Percentiles rank a stretch among this genome's conserved stretches.
These are phyloP conservation scores for Pythium biforme DNA, from an alignment of 352 stramenopile species.

Conservation along the genomic window DNA sequence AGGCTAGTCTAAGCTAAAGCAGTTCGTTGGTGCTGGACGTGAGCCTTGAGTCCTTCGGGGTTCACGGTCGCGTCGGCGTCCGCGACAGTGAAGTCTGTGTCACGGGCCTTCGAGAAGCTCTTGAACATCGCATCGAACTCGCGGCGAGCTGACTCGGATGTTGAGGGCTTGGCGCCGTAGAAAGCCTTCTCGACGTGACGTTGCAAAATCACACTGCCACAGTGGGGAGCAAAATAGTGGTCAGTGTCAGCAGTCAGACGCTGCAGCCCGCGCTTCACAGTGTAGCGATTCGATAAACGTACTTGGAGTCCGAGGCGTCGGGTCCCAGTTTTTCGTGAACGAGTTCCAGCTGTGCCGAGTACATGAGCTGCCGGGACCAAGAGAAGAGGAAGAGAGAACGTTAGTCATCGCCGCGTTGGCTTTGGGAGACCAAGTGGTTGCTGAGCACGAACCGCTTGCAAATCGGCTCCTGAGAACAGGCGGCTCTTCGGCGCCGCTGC, in stretches of 20 bases:
- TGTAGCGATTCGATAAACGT: slow-evolving; percentile 18
- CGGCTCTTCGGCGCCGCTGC: slow-evolving; percentile 58
- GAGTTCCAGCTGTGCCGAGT: slow-evolving; percentile 92
- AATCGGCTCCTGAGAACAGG: slow-evolving; percentile 91
- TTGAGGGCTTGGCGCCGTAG: slow-evolving; percentile 66
- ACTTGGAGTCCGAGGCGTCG: slow-evolving; percentile 41
- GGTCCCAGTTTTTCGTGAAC: slow-evolving; percentile 89
- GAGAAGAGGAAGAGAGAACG: not conserved
- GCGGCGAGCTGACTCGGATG: slow-evolving; percentile 47
- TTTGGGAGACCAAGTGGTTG: too few relatives aligned
- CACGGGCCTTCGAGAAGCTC: slow-evolving; percentile 64
- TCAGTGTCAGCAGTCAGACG: not conserved
- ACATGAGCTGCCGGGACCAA: slow-evolving; percentile 66
- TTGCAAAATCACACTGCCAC: slow-evolving; percentile 46
- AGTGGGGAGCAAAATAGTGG: not conserved
- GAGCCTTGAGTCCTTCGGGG: slow-evolving; percentile 51
- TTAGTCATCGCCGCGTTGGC: not conserved
- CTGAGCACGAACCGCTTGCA: slow-evolving; percentile 81
- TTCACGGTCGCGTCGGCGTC: slow-evolving; percentile 43
- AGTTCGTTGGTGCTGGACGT: slow-evolving; percentile 63
- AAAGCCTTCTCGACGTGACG: slow-evolving; percentile 66
- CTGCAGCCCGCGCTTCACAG: too few relatives aligned
- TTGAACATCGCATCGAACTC: slow-evolving; percentile 75
- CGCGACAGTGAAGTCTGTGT: slow-evolving; percentile 67
- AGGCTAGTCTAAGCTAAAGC: slow-evolving; percentile 45